Percentiles rank a stretch among this genome's conserved stretches.
Conservation (phyloP, 768 basidiomycete genomes). For the Clitopilus hobsonii region DNA sequence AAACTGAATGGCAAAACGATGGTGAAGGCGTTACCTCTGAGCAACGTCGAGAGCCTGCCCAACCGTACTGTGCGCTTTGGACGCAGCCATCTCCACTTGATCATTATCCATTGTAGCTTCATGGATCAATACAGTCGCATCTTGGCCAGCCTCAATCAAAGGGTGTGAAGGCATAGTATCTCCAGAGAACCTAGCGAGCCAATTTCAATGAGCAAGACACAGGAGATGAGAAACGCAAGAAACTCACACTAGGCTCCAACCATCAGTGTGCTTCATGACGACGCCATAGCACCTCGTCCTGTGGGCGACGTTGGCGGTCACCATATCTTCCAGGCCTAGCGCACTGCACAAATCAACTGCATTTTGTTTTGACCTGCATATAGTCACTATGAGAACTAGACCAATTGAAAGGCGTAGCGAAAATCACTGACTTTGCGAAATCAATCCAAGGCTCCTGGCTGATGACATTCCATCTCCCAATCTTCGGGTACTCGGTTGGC, state of each 20-base stretch:
- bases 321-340: constrained; percentile 56
- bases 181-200: constrained; percentile 72
- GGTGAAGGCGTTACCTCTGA: constrained; percentile 43
- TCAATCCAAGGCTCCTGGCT: constrained; percentile 44
- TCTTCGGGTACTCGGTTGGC: constrained; percentile 27
- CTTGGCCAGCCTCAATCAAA: constrained; percentile 58
- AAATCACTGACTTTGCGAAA: constrained; percentile 25
- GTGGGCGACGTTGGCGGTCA: constrained; percentile 72
- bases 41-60: constrained; percentile 84
- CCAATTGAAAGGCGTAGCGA: background rate
- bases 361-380: constrained; percentile 38
- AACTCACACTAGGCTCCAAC: constrained; percentile 75
- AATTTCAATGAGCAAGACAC: background rate
- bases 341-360: constrained; percentile 39
- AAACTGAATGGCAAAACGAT: constrained; percentile 4
- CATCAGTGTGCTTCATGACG: constrained; percentile 61
- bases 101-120: constrained; percentile 93
- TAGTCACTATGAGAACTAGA: background rate
- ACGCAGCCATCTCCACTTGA: constrained; percentile 62
- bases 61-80: constrained; percentile 87
- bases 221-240: constrained; percentile 34
- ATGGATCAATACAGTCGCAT: constrained; percentile 83
- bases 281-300: constrained; percentile 69
- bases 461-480: constrained; percentile 38
- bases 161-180: constrained; percentile 79